A percentile compares a stretch with the other conserved stretches of the same genome.
These are phyloP conservation scores for Diaporthe humulicola DNA, from an alignment of 2,329 filamentous ascomycete genomes.

Conservation along the genomic window DNA sequence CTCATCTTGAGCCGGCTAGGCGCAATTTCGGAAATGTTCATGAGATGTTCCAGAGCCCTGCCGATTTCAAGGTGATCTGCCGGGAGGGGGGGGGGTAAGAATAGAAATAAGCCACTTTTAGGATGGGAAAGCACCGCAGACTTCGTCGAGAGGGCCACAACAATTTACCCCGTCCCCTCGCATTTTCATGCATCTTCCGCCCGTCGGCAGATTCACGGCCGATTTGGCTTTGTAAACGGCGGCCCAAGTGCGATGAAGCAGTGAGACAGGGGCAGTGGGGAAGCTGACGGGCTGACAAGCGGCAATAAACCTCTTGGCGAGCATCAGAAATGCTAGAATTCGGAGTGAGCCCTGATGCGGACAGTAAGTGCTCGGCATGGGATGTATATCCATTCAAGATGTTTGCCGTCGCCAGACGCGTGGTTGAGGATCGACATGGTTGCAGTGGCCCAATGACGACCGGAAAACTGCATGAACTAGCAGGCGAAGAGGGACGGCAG, in stretches of 20 bases:
- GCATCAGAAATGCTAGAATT: too few species aligned
- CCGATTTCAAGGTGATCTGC: not conserved
- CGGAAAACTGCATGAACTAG: slow-evolving; percentile 17
- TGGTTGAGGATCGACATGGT: not conserved
- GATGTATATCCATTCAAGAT: not conserved
- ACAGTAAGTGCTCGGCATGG: not conserved
- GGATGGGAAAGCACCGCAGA: too few species aligned
- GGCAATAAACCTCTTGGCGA: not conserved
- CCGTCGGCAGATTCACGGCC: not conserved
- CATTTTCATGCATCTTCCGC: not conserved
- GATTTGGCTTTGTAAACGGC: not conserved
- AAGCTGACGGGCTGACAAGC: too few species aligned
- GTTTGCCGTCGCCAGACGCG: not conserved
- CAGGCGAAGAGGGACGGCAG: not conserved
- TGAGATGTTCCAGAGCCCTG: too few species aligned
- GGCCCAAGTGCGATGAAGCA: not conserved
- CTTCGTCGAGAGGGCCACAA: too few species aligned
- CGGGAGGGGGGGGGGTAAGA: too few species aligned
- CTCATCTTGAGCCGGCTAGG: not conserved
- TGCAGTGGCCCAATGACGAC: not conserved
- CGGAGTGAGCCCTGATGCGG: not conserved
- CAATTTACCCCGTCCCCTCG: not conserved
- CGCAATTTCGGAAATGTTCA: not conserved
- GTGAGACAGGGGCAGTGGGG: not conserved
- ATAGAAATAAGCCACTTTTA: too few species aligned